Evolutionary conservation across 2,329 filamentous ascomycete genomes (phyloP).

Genomic region (Nannizzia gypsea): DNA sequence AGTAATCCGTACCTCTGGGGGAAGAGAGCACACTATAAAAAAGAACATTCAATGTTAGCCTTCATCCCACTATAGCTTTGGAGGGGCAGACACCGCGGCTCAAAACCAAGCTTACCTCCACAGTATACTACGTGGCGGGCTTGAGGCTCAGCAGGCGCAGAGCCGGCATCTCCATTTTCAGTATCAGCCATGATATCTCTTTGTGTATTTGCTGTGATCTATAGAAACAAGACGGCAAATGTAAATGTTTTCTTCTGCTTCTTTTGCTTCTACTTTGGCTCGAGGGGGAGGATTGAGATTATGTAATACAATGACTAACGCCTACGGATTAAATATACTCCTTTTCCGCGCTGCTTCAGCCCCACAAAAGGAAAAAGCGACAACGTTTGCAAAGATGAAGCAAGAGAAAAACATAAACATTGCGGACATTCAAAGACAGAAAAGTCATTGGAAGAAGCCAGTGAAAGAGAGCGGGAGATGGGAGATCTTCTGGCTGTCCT

Average conservation of each 20-base stretch:
- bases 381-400: too few relatives aligned
- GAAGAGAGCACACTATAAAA: constrained; percentile 48
- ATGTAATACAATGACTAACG: neutral
- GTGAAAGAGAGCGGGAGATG: neutral
- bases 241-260: neutral
- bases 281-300: neutral
- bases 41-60: constrained; percentile 4
- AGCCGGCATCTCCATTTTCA: constrained; percentile 9
- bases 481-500: neutral
- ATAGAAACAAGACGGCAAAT: neutral
- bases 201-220: neutral
- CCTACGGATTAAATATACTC: neutral
- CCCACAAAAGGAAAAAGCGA: too few relatives aligned
- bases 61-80: neutral
- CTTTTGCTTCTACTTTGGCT: neutral
- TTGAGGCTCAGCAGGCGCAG: constrained; percentile 26
- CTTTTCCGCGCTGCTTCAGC: too few relatives aligned
- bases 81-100: constrained; percentile 1
- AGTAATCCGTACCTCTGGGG: constrained; percentile 50
- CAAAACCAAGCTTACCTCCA: constrained; percentile 38
- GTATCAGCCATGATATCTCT: constrained; percentile 11
- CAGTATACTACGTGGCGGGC: constrained; percentile 51
- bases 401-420: too few relatives aligned
- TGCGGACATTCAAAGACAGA: too few relatives aligned
- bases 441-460: too few relatives aligned